These are phyloP conservation scores for Phyllosticta citriasiana DNA, from an alignment of 2,329 filamentous ascomycete genomes.

Conservation along the genomic window DNA sequence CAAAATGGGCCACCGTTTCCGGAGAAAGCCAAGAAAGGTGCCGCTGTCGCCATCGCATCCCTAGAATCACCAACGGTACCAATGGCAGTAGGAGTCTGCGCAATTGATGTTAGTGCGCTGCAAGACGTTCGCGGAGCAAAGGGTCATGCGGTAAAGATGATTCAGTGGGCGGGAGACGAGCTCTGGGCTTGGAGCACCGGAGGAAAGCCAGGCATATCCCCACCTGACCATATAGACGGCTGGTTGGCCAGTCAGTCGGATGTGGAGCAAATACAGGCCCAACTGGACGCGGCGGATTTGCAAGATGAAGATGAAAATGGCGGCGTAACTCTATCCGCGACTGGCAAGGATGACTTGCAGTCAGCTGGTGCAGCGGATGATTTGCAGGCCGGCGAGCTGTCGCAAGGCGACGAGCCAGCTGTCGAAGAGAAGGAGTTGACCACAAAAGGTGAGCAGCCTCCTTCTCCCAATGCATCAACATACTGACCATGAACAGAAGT, in stretches of 20 bases:
- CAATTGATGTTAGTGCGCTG: constrained; percentile 50
- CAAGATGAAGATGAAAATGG: constrained; percentile 36
- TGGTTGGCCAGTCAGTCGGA: constrained; percentile 31
- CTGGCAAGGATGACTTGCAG: constrained; percentile 20
- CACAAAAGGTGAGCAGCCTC: constrained; percentile 39
- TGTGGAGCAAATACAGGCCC: constrained; percentile 27
- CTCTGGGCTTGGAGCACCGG: constrained; percentile 53
- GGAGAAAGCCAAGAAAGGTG: constrained; percentile 45
- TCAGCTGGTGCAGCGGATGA: constrained; percentile 23
- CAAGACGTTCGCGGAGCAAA: constrained; percentile 48
- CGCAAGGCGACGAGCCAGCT: constrained; percentile 22
- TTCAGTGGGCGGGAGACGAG: constrained; percentile 62
- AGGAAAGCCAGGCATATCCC: constrained; percentile 41
- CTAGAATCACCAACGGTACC: constrained; percentile 51
- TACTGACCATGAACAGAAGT: constrained; percentile 43
- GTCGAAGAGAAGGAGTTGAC: constrained; percentile 42
- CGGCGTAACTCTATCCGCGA: constrained; percentile 33
- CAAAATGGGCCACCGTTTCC: constrained; percentile 56
- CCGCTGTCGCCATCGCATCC: constrained; percentile 54
- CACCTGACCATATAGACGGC: constrained; percentile 44
- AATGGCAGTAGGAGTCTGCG: constrained; percentile 53
- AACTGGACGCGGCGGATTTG: constrained; percentile 31
- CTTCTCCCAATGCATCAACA: not conserved
- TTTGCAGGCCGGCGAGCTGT: constrained; percentile 25
- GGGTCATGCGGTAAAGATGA: constrained; percentile 53